Base-by-base conservation (phyloP, 2,329 filamentous ascomycete genomes). In the Pseudocercospora vitis region DNA sequence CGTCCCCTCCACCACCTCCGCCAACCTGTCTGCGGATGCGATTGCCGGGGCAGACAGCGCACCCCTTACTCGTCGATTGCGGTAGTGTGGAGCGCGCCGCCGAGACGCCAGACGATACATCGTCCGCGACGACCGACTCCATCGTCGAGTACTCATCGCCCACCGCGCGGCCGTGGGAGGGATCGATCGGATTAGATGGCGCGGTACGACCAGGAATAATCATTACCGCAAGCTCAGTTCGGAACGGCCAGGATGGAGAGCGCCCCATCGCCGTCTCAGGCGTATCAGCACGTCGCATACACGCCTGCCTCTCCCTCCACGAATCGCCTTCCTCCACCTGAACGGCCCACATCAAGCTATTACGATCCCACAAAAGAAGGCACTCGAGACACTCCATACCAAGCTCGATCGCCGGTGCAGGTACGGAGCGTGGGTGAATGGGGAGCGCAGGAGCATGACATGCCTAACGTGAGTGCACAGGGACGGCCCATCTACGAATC, bases 341-440 rank as follows among this genome's bases (percentile, higher is more conserved):
- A 58, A 50, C 73, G 73, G 16, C 64, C 71, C n/a, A 63, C 68
- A 14, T 72, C 73, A 50, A 72, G 71, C 63, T 78, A 78, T 69
- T 78, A 78, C 69, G 76, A 78, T 63, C 76, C 76, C 6, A 75
- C 73, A 35, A 73, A 72, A 53, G 75, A 78, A 61, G 61, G 68
- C 71, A 65, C 70, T 67, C 57, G 61, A 54, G 52, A 62, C 66
- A 73, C 60, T 39, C 58, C 69, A 48, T 72, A 73, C 55, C 71
- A 69, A 35, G 71, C 70, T 50, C 56, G 60, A 19, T 67, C 68
- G 29, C 65, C 66, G 2, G 44, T 60, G n/a, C 61, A 64, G 58
- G 65, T 67, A 60, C 55, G 58, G 45, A 46, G 28, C 3, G 9
- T 2, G 21, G 24, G 14, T 35, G 33, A 37, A 24, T n/a, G 14